Conservation (phyloP, 192 early-diverging fungal genomes). For the Ambispora gerdemannii region DNA sequence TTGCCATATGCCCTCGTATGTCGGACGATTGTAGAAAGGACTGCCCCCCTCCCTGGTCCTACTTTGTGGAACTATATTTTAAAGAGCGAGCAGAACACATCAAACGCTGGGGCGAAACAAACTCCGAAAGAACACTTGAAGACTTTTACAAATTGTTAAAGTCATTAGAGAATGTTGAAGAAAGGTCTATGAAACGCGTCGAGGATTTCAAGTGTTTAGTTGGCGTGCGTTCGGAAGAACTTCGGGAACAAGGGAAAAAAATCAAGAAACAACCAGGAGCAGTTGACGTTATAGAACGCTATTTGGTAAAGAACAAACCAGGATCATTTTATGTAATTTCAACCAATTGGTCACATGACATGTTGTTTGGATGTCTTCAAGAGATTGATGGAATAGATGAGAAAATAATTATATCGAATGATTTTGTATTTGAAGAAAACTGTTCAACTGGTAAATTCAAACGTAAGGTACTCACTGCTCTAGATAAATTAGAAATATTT, state of each 20-base stretch:
- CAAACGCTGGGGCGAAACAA: neutral
- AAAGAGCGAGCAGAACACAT: constrained; percentile 25
- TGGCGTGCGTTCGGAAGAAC: neutral
- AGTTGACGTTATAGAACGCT: neutral
- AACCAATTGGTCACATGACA: constrained; percentile 25
- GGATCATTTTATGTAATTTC: constrained; percentile 19
- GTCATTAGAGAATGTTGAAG: constrained; percentile 18
- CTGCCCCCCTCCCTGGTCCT: constrained; percentile 29
- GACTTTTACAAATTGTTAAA: constrained; percentile 16
- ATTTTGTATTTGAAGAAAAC: constrained; percentile 13
- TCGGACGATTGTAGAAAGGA: neutral
- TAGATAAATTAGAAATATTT: constrained; percentile 28
- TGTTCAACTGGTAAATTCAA: constrained; percentile 18
- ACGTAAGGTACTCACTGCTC: neutral
- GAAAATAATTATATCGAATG: constrained; percentile 11
- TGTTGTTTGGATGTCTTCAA: constrained; percentile 23
- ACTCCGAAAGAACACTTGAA: constrained; percentile 2
- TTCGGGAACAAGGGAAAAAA: constrained; percentile 2
- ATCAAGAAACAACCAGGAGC: neutral
- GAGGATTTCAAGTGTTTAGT: constrained; percentile 11
- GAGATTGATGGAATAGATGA: neutral
- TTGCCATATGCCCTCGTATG: neutral
- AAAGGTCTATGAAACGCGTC: constrained; percentile 15
- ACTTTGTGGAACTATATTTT: constrained; percentile 21
- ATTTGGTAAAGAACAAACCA: neutral